Conservation (phyloP, 805 yeast genomes). For the Saccharomycopsis schoenii region DNA sequence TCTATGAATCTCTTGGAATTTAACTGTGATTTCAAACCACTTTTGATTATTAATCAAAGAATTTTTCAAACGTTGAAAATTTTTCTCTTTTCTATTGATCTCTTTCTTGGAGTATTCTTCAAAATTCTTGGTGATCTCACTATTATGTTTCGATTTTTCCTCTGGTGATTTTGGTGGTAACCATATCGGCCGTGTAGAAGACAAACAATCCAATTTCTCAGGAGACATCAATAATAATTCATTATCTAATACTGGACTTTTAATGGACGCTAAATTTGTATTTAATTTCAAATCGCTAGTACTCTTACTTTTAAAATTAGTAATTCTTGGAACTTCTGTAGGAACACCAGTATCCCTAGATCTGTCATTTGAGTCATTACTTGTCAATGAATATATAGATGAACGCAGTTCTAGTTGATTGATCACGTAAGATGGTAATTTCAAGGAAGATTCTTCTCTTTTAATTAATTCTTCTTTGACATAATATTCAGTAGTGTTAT, state of each 20-base stretch:
- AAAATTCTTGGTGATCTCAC: slow-evolving; percentile 34
- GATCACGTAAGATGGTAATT: slow-evolving; percentile 16
- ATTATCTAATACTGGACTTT: slow-evolving; percentile 29
- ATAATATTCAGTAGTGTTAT: slow-evolving; percentile 14
- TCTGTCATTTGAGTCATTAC: neutral
- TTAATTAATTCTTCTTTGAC: slow-evolving; percentile 14
- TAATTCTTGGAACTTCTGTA: neutral
- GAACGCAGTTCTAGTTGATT: slow-evolving; percentile 15
- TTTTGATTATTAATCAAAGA: slow-evolving; percentile 15
- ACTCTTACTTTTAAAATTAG: neutral
- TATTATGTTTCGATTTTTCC: slow-evolving; percentile 48
- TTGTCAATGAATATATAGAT: slow-evolving; percentile 3
- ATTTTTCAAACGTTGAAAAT: slow-evolving; percentile 11
- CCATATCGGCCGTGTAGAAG: slow-evolving; percentile 62
- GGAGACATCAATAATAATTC: slow-evolving; percentile 51
- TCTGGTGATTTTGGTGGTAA: slow-evolving; percentile 51
- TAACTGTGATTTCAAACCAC: slow-evolving; percentile 19
- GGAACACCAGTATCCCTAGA: slow-evolving; percentile 6
- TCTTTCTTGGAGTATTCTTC: slow-evolving; percentile 15
- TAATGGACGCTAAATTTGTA: neutral
- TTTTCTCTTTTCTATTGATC: slow-evolving; percentile 13
- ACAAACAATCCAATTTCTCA: slow-evolving; percentile 44
- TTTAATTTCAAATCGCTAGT: neutral
- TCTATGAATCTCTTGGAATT: slow-evolving; percentile 15
- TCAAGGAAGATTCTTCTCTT: slow-evolving; percentile 12